Conservation (phyloP, 1,139 yeast genomes). For the Yueomyces sp. region DNA sequence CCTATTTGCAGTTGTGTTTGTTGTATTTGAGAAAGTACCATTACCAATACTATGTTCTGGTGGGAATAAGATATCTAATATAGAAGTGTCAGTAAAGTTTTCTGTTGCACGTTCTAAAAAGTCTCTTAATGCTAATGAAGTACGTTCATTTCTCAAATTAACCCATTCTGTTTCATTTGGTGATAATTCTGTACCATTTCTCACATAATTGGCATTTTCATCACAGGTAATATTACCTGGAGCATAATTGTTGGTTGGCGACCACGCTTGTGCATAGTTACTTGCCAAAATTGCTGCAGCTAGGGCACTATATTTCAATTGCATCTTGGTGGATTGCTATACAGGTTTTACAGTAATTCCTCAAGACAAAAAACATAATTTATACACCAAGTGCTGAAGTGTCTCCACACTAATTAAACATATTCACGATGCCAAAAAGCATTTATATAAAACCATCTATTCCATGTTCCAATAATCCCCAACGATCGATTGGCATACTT, state of each 20-base stretch:
- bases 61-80: conserved; percentile 1
- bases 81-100: conserved; percentile 30
- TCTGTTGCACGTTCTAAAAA: conserved; percentile 49
- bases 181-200: conserved; percentile 27
- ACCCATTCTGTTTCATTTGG: conserved; percentile 26
- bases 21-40: conserved; percentile 17
- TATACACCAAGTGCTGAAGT: no score
- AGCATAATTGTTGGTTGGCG: conserved; percentile 51
- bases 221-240: conserved; percentile 33
- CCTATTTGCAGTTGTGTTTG: conserved; percentile 18
- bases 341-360: no score
- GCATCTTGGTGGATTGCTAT: background rate
- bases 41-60: background rate
- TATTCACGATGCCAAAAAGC: no score
- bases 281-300: background rate
- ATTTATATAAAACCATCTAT: no score
- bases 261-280: conserved; percentile 30
- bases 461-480: no score
- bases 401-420: no score
- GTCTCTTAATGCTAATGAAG: conserved; percentile 40
- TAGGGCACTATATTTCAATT: background rate
- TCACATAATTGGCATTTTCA: conserved; percentile 21
- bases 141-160: conserved; percentile 35
- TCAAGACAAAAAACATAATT: no score
- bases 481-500: no score